A percentile compares a stretch with the other conserved stretches of the same genome.
Conservation (phyloP, 2,329 filamentous ascomycete genomes). For the Fusarium drepaniforme region DNA sequence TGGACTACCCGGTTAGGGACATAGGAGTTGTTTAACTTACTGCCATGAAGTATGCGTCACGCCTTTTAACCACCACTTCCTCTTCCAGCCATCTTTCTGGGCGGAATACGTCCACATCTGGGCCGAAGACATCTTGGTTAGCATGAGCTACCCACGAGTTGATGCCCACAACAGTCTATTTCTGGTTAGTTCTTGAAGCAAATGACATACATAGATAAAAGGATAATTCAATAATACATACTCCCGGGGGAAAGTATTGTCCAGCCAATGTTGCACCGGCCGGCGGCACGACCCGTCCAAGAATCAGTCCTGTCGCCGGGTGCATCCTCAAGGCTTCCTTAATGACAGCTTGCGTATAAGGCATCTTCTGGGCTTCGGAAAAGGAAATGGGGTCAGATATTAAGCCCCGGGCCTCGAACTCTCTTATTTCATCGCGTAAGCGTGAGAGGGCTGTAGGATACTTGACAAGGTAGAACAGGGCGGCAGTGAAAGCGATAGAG, state of each 20-base stretch:
- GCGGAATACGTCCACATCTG: neutral
- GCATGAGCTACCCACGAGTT: neutral
- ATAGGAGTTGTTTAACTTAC: neutral
- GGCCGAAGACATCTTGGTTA: neutral
- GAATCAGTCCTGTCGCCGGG: neutral
- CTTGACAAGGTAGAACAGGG: neutral
- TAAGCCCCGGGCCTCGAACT: neutral
- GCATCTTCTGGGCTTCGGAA: neutral
- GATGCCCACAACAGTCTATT: neutral
- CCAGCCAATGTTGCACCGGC: neutral
- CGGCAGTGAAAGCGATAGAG: neutral
- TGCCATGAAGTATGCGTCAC: neutral
- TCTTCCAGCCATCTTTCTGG: neutral
- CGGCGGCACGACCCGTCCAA: neutral
- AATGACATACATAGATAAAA: no score
- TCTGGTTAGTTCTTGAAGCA: no score
- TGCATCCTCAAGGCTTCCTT: neutral
- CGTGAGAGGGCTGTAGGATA: neutral
- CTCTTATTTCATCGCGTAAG: neutral
- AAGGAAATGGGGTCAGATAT: neutral
- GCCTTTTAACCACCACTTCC: neutral
- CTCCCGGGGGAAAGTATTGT: neutral
- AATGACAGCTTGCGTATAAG: neutral
- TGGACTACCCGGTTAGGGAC: neutral
- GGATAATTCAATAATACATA: neutral